A percentile compares a stretch with the other conserved stretches of the same genome.
phyloP scores from a whole-genome alignment of 2,329 filamentous ascomycete species.

The Penicillium rolfsii region DNA sequence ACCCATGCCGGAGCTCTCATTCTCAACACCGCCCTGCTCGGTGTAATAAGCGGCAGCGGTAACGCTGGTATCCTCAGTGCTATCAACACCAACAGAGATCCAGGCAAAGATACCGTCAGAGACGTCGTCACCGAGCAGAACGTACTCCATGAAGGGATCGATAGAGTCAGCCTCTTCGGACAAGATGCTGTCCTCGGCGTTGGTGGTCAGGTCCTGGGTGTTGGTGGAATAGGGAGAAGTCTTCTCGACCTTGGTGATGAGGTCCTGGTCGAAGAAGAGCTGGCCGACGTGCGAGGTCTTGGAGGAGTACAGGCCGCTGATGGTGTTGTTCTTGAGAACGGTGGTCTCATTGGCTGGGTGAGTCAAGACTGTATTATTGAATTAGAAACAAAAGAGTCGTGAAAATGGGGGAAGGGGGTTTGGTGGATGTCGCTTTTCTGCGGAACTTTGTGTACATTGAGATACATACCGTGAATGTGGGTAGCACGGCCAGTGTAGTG shows the following conservation, averaged over 20 bases:
- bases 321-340: constrained; percentile 55
- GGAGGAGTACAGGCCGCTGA: constrained; percentile 47
- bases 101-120: constrained; percentile 58
- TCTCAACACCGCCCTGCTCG: constrained; percentile 40
- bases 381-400: neutral
- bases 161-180: constrained; percentile 55
- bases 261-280: constrained; percentile 65
- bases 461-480: constrained; percentile 39
- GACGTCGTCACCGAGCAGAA: constrained; percentile 57
- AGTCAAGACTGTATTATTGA: constrained; percentile 31
- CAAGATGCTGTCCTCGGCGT: constrained; percentile 57
- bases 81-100: constrained; percentile 57
- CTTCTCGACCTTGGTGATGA: constrained; percentile 57
- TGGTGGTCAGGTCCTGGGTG: constrained; percentile 53
- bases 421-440: no score
- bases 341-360: constrained; percentile 38
- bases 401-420: neutral
- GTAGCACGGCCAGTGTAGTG: constrained; percentile 48
- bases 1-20: constrained; percentile 29
- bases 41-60: constrained; percentile 38
- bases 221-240: constrained; percentile 54
- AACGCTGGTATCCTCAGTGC: constrained; percentile 36
- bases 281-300: constrained; percentile 65
- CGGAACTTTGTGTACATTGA: neutral
- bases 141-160: constrained; percentile 63